phyloP scores from a whole-genome alignment of 495 filamentous ascomycete species.

The Aspergillus bridgeri region DNA sequence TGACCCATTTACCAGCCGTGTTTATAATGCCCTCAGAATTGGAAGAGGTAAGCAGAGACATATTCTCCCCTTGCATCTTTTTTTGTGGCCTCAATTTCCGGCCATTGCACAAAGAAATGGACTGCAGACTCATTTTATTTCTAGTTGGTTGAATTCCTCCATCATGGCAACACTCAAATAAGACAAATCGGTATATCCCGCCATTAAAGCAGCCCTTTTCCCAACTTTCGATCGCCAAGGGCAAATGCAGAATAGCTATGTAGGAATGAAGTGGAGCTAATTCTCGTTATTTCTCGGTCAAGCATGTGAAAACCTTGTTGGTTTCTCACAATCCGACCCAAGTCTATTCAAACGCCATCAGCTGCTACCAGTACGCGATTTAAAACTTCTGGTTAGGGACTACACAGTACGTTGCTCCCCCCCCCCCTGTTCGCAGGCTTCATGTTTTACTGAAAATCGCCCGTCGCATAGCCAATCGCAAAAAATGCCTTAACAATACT shows the following conservation, averaged over 20 bases:
- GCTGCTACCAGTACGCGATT: slow-evolving; percentile 75
- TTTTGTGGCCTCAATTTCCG: not conserved
- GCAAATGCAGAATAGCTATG: not conserved
- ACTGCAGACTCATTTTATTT: not conserved
- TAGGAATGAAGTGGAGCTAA: too few species aligned
- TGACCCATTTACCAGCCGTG: not conserved
- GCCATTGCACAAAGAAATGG: not conserved
- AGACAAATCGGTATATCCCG: slow-evolving; percentile 60
- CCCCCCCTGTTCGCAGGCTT: not conserved
- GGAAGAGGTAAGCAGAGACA: slow-evolving; percentile 61
- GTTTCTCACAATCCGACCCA: slow-evolving; percentile 74
- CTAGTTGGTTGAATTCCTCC: slow-evolving; percentile 88
- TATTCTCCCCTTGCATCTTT: not conserved
- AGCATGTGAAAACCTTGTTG: slow-evolving; percentile 81
- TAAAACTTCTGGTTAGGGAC: slow-evolving; percentile 86
- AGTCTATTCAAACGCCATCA: slow-evolving; percentile 78
- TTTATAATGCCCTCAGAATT: slow-evolving; percentile 72
- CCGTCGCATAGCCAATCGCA: slow-evolving; percentile 64
- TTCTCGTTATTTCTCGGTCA: not conserved
- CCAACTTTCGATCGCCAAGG: not conserved
- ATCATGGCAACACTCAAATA: slow-evolving; percentile 82
- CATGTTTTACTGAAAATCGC: slow-evolving; percentile 2
- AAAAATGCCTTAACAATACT: slow-evolving; percentile 91
- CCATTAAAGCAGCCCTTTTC: not conserved
- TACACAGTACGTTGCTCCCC: slow-evolving; percentile 56